Base-by-base conservation (phyloP, 352 stramenopile genomes). In the Globisporangium takayamanum region DNA sequence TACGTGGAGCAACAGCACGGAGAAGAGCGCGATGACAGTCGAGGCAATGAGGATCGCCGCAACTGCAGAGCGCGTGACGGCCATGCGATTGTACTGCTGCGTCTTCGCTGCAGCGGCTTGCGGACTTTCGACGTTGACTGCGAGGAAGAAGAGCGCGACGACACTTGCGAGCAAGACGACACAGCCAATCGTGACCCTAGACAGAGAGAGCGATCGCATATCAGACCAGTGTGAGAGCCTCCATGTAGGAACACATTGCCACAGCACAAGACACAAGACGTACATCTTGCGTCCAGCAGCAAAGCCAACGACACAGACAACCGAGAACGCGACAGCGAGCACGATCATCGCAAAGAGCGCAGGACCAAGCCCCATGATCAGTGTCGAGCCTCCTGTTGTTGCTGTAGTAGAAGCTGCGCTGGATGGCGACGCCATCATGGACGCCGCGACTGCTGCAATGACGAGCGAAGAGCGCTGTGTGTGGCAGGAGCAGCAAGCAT, bases 21-120 rank as follows among this genome's bases (percentile, higher is more conserved):
- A 67, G 33, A 76, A 76, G 41, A 73, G 57, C 8, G 69, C 65
- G 52, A 80, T 15, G 15, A 73, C 60, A 0, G 69, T 64, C 54
- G 77, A 80, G 8, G 53, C 61, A 50, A 80, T 76, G 61, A 80
- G 57, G 44, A 74, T 65, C 6, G 54, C 67, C 5, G 60, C 72
- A n/a, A 80, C 59, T 0, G 55, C 57, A 0, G 69, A 69, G 10
- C 69, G 72, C 30, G 72, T 64, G 51, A 80, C 58, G 1, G 60
- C 72, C 48, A 69, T 62, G 36, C 51, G 63, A 46, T 80, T 80
- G 64, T 80, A 80, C 47, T 59, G 61, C 54, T 70, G 56, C 39
- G 52, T 63, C 20, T 42, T 62, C 18, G 25, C 25, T 5, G 37
- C n/a, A 7, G 41, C 26, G 14, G 33, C 50, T 12, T 51, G 18